These are phyloP conservation scores for Murraya paniculata DNA, from an alignment of 345 rosid species.

Conservation along the genomic window DNA sequence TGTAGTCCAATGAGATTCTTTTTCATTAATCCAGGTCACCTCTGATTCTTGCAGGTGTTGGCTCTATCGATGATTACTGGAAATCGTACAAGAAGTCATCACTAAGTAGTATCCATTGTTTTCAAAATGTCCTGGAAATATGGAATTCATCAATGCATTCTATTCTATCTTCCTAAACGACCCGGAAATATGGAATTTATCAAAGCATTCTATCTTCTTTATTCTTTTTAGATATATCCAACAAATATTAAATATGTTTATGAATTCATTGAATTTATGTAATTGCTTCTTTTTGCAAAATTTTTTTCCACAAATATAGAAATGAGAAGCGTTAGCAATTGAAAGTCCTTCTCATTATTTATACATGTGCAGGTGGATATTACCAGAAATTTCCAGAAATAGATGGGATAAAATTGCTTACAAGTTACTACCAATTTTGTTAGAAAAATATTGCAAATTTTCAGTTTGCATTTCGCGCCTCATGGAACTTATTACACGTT, in stretches of 20 bases:
- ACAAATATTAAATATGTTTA: not conserved
- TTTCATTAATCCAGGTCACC: not conserved
- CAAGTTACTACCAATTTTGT: not conserved
- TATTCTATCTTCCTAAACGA: too few relatives aligned
- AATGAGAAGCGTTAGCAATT: not conserved
- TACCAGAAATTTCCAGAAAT: too few relatives aligned
- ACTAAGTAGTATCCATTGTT: not conserved
- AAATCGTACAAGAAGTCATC: not conserved
- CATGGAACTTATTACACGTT: too few relatives aligned
- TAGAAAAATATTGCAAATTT: not conserved
- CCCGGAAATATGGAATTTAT: not conserved
- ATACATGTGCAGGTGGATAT: too few relatives aligned
- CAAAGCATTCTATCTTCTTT: too few relatives aligned
- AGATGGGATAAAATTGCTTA: too few relatives aligned
- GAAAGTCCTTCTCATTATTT: too few relatives aligned
- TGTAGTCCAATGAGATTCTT: not conserved
- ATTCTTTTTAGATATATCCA: not conserved
- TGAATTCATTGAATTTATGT: not conserved
- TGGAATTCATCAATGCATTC: too few relatives aligned
- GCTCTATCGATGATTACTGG: not conserved
- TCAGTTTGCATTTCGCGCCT: not conserved
- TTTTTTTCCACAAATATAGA: not conserved
- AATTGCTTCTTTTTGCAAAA: not conserved
- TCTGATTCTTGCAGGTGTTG: slow-evolving; percentile 1
- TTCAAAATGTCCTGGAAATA: too few relatives aligned